Evolutionary conservation across 2,329 filamentous ascomycete genomes (phyloP), one percentile per base, ranked within the genome.

Genomic region (Trichoderma sp.): DNA sequence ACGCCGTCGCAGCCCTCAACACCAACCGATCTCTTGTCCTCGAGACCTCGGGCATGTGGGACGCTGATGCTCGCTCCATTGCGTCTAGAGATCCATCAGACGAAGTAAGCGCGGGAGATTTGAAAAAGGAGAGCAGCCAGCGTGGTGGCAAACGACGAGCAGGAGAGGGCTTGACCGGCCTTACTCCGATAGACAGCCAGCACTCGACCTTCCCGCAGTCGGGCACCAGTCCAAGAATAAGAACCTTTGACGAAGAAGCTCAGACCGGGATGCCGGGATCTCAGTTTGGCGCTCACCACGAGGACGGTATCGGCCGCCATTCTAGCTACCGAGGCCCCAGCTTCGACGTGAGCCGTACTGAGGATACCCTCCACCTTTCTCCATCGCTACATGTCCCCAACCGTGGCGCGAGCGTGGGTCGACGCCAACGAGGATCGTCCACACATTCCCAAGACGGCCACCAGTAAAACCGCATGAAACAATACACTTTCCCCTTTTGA

Each of bases 351-450:
- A 32, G 61, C 23, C 74, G 74, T 26, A 20, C 36, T 11, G 73
- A 74, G 34, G 71, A 73, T 15, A 69, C 63, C 8, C 71, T 76
- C 3, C 73, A 71, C 26, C 72, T 72, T 3, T 70, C 61, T 36
- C 61, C 55, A 13, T 74, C 74, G 11, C 61, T 74, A 12, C 71
- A 57, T n/a, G 61, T 39, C 47, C 68, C 50, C 9, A 61, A 71
- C n/a, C 71, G 73, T 13, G 74, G 74, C 23, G 66, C 64, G 26
- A 74, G 71, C 58, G 28, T 64, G 39, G 73, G 72, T 53, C 71
- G 71, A 55, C 68, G 71, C 63, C 67, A 71, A 8, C 55, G 72
- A 94, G 89, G 80, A 97, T 96, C 75, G 97, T 82, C 81, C 97
- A 94, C 20, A 95, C 23, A 23, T 23, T 87, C 2, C 95, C 95